Conservation (phyloP, 1,284 basidiomycete species). For the Meira nashicola region DNA sequence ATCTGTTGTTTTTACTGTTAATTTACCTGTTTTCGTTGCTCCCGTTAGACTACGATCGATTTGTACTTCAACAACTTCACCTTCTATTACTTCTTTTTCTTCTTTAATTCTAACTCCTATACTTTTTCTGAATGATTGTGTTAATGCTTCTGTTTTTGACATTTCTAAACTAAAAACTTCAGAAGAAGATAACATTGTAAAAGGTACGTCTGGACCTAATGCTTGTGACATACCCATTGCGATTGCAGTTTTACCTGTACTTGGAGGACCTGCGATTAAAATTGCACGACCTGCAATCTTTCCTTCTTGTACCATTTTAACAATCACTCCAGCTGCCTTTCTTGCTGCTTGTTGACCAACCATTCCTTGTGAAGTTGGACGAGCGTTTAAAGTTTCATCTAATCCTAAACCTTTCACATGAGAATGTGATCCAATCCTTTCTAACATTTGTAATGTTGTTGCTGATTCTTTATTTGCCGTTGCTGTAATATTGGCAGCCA, state of each 20-base stretch:
- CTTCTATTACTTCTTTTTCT: conserved; percentile 94
- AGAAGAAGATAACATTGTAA: conserved; percentile 92
- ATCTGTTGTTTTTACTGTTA: conserved; percentile 97
- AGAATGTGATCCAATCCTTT: conserved; percentile 50
- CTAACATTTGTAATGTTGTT: conserved; percentile 40
- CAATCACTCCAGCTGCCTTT: conserved; percentile 92
- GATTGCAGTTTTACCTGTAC: conserved; percentile 95
- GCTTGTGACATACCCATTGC: conserved; percentile 94
- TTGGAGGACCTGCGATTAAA: conserved; percentile 90
- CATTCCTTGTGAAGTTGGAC: conserved; percentile 82
- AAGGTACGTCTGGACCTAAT: conserved; percentile 86
- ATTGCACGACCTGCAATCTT: conserved; percentile 90
- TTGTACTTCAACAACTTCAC: conserved; percentile 97
- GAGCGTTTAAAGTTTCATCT: conserved; percentile 81
- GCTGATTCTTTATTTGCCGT: background rate
- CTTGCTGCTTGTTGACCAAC: conserved; percentile 91
- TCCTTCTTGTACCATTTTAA: conserved; percentile 96
- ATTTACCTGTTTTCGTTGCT: conserved; percentile 95
- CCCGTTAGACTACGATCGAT: conserved; percentile 95
- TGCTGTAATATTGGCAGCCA: background rate
- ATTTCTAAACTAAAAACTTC: conserved; percentile 93
- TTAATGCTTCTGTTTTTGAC: conserved; percentile 97
- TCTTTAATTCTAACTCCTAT: conserved; percentile 97
- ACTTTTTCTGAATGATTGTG: conserved; percentile 87
- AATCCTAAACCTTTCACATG: conserved; percentile 65